Evolutionary conservation across 176 grass and related monocot species (phyloP).

Genomic region (sorghum (Sorghum bicolor)): Sorghum_bicolor_NCBIv3 NC_012879.2:7007001-7007500

Average conservation of each 20-base stretch:
- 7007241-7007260: background rate
- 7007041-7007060: background rate
- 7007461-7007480: background rate
- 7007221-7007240: background rate
- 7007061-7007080: background rate
- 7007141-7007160: background rate
- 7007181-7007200: background rate
- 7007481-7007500: background rate
- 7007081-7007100: background rate
- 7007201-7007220: background rate
- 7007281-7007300: background rate
- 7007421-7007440: background rate
- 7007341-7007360: background rate
- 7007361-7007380: background rate
- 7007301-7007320: background rate
- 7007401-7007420: background rate
- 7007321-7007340: background rate
- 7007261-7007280: background rate
- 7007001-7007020: no score
- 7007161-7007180: background rate
- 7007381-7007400: background rate
- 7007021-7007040: background rate
- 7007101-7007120: background rate
- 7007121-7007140: background rate
- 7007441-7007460: background rate